These are phyloP conservation scores for Botryotinia convoluta DNA, from an alignment of 2,329 filamentous ascomycete species.

Conservation along the genomic window DNA sequence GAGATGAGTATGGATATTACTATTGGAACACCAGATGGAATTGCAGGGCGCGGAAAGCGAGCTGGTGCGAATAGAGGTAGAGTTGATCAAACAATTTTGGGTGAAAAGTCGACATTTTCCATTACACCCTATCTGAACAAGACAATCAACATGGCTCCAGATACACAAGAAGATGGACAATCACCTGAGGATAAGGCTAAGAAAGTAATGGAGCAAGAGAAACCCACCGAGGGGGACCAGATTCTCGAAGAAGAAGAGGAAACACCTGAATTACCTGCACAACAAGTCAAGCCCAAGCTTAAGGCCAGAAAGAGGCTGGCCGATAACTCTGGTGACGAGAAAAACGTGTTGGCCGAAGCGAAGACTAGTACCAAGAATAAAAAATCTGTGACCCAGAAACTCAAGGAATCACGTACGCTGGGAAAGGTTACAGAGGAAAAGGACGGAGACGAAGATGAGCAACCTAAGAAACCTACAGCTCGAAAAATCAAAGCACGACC, in stretches of 20 bases:
- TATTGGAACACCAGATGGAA: constrained; percentile 51
- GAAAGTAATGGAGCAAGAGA: constrained; percentile 22
- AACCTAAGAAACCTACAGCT: constrained; percentile 19
- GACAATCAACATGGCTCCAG: constrained; percentile 56
- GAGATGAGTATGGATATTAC: constrained; percentile 45
- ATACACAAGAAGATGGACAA: constrained; percentile 28
- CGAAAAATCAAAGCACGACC: constrained; percentile 1
- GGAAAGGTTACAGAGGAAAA: constrained; percentile 45
- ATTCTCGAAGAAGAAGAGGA: constrained; percentile 5
- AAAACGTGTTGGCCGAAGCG: constrained; percentile 44
- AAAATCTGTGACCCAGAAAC: constrained; percentile 37
- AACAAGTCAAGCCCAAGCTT: constrained; percentile 21
- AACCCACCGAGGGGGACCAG: constrained; percentile 20
- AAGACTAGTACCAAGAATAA: constrained; percentile 38
- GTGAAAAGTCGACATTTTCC: constrained; percentile 89
- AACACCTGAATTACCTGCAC: constrained; percentile 12
- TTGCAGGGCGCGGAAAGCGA: constrained; percentile 44
- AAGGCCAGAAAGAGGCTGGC: constrained; percentile 30
- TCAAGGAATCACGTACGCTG: constrained; percentile 36
- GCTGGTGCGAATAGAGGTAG: constrained; percentile 54
- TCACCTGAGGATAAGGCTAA: neutral
- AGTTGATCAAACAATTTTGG: constrained; percentile 58
- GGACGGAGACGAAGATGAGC: constrained; percentile 29
- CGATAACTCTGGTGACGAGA: constrained; percentile 36
- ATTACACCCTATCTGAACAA: constrained; percentile 91